Base-by-base conservation (phyloP, 1,284 basidiomycete genomes). In the Microbotryum violaceum region DNA sequence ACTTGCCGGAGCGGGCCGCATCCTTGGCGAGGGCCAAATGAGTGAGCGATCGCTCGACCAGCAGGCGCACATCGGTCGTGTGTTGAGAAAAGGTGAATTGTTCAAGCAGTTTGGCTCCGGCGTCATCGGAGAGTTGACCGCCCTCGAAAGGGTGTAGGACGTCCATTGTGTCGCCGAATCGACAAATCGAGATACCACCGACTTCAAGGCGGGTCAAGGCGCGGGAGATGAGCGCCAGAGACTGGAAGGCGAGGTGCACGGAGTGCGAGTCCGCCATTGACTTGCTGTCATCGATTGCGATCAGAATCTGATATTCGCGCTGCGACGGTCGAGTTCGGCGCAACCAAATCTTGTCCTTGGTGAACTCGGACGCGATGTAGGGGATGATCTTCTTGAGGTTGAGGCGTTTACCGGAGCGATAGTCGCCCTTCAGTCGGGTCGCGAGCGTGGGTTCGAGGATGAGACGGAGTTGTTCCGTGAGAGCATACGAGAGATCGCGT, bases 361-460 rank as follows among this genome's bases (percentile, higher is more conserved):
- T 97, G 79, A 92, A 99, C 78, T 99, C 96, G 75, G 88, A 91
- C 10, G 96, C 96, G 70, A 99, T 94, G 79, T 97, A 99, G 2
- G 91, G 86, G 60, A 99, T 92, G 75, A 99, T 93, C 79, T 96
- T 96, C 75, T 94, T 91, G 94, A 99, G 97, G 77, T 98, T 98
- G 52, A 99, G 83, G 27, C 96, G 83, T 78, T 98, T 99, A 57
- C 96, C 96, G 0, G 91, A 97, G 51, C 94, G 88, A 77, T 96
- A 99, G 78, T 99, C 96, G 50, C 96, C 96, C 76, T 89, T 89
- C 49, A 99, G 82, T 29, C 96, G 85, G 12, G 94, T 97, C 2
- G 96, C 92, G 49, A 89, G 81, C 0, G 94, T 97, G 0, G 96
- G 96, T 64, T 93, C 92, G 27, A 99, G 82, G 72, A 98, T 96